phyloP scores from a whole-genome alignment of 306 rosid genomes.

The Cicer chorassanicum region DNA sequence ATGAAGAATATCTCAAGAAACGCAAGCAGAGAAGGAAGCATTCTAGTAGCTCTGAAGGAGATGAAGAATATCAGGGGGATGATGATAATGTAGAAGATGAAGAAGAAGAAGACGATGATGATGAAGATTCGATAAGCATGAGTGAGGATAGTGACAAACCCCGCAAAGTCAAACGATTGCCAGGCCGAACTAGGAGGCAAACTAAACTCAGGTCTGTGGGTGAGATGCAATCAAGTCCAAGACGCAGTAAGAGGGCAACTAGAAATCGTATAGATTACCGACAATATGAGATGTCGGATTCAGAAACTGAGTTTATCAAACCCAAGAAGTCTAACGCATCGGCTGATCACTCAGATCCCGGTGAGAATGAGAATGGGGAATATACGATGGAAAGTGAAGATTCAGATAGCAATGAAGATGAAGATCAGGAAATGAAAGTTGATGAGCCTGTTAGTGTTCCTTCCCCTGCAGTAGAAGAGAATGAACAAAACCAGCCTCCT shows the following conservation, averaged over 20 bases:
- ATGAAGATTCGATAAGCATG: conserved; percentile 62
- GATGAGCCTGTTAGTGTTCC: conserved; percentile 55
- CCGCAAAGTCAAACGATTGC: conserved; percentile 65
- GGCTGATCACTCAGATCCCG: conserved; percentile 62
- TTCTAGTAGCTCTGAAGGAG: conserved; percentile 98
- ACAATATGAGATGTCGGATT: conserved; percentile 83
- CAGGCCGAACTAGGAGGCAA: conserved; percentile 82
- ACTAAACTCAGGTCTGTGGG: conserved; percentile 84
- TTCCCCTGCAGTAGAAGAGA: conserved; percentile 55
- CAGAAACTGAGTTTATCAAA: conserved; percentile 76
- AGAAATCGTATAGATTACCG: conserved; percentile 79
- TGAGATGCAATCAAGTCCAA: conserved; percentile 83
- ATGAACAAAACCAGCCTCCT: conserved; percentile 63
- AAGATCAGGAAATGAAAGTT: conserved; percentile 66
- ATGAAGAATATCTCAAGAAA: conserved; percentile 87
- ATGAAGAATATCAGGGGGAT: conserved; percentile 89
- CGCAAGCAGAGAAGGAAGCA: conserved; percentile 82
- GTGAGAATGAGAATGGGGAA: conserved; percentile 82
- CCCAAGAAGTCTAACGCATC: conserved; percentile 68
- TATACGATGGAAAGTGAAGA: conserved; percentile 76
- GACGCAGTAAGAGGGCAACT: conserved; percentile 97
- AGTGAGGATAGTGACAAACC: conserved; percentile 94
- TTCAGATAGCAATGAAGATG: conserved; percentile 66
- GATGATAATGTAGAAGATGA: conserved; percentile 95
- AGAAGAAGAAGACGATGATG: conserved; percentile 78